Evolutionary conservation across 352 stramenopile genomes (phyloP).

Genomic region (Bremia lactucae): DNA sequence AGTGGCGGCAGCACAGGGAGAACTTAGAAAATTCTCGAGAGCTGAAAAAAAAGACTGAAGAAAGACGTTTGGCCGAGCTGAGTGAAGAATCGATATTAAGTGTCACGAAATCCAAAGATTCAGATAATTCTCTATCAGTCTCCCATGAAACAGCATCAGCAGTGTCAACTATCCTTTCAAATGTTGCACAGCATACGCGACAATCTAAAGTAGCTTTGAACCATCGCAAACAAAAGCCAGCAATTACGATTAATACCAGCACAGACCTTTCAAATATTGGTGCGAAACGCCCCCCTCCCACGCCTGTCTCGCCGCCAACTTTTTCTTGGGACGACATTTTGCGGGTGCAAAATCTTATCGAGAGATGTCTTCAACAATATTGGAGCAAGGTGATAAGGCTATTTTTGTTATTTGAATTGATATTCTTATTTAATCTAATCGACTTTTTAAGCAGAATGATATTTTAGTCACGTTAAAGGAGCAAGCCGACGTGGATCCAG

Average conservation of each 20-base stretch:
- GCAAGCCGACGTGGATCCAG: constrained; percentile 76
- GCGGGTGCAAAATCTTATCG: constrained; percentile 83
- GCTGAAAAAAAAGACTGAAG: constrained; percentile 8
- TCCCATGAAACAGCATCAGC: neutral
- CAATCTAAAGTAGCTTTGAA: constrained; percentile 10
- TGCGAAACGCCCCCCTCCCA: constrained; percentile 16
- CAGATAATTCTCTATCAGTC: constrained; percentile 2
- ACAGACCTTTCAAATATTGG: constrained; percentile 7
- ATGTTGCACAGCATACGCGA: constrained; percentile 3
- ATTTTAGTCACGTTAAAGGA: constrained; percentile 48
- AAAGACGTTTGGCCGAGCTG: constrained; percentile 13
- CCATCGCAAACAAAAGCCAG: constrained; percentile 18
- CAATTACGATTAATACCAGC: constrained; percentile 28
- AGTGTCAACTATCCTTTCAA: neutral
- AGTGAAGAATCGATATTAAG: constrained; percentile 5
- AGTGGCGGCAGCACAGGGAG: constrained; percentile 7
- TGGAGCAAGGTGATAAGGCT: constrained; percentile 66
- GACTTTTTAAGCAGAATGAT: constrained; percentile 31
- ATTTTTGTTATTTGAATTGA: neutral
- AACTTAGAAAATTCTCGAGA: constrained; percentile 3
- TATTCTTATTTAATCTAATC: neutral
- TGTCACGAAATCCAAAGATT: constrained; percentile 1
- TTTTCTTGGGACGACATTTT: constrained; percentile 88
- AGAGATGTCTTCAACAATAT: constrained; percentile 85
- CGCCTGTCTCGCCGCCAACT: constrained; percentile 17